Conservation (phyloP, 805 yeast species). For the Teunomyces kruisii region DNA sequence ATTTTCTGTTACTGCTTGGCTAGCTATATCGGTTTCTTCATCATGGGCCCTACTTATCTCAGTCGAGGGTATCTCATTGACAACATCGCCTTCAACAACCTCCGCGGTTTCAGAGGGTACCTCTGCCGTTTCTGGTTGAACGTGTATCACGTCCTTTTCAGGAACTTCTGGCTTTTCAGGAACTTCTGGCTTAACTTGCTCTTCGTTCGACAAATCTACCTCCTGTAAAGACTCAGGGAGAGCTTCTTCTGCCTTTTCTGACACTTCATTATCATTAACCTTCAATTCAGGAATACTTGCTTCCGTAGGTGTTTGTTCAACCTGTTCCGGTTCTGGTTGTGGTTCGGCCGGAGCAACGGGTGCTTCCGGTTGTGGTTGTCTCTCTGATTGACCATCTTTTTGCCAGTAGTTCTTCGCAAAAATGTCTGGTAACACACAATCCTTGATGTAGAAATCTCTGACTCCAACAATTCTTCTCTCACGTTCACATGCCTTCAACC, state of each 20-base stretch:
- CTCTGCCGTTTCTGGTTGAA: not conserved
- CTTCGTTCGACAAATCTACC: not conserved
- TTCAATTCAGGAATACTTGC: slow-evolving; percentile 2
- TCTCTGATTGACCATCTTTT: slow-evolving; percentile 5
- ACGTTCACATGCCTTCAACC: slow-evolving; percentile 90
- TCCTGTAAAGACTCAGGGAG: not conserved
- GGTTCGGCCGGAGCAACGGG: not conserved
- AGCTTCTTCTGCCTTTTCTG: not conserved
- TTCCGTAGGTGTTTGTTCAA: not conserved
- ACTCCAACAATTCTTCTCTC: slow-evolving; percentile 93
- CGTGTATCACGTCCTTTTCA: not conserved
- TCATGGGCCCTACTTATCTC: not conserved
- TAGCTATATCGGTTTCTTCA: not conserved
- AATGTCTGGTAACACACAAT: slow-evolving; percentile 45
- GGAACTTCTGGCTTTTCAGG: not conserved
- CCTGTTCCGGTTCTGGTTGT: not conserved
- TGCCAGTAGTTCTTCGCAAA: slow-evolving; percentile 43
- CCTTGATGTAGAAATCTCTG: slow-evolving; percentile 74
- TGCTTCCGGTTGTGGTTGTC: not conserved
- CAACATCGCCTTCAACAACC: not conserved
- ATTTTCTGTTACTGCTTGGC: not conserved
- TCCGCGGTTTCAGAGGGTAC: not conserved
- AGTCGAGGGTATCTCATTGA: not conserved
- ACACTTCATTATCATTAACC: not conserved
- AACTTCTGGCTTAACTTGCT: not conserved